Percentiles rank a stretch among this genome's conserved stretches.
phyloP scores from a whole-genome alignment of 768 basidiomycete species.

The Mycena venus region DNA sequence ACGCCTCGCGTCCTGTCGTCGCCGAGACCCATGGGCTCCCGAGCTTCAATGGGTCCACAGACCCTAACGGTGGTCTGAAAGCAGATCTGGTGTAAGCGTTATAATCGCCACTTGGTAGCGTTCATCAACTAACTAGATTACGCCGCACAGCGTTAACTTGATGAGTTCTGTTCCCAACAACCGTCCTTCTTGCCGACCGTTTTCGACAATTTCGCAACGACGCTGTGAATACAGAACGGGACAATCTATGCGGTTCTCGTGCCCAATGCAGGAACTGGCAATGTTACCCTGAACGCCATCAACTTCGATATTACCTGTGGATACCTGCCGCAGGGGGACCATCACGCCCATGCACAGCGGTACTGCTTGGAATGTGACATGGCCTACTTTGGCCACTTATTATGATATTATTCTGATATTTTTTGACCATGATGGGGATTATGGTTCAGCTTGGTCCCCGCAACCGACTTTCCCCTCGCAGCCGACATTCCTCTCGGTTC shows the following conservation, averaged over 20 bases:
- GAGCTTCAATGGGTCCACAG: neutral
- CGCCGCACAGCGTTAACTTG: neutral
- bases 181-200: neutral
- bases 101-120: too few species aligned
- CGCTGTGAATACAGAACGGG: neutral
- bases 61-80: too few species aligned
- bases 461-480: neutral
- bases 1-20: neutral
- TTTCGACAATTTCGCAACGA: neutral
- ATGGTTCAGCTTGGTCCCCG: neutral
- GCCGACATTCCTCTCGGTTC: too few species aligned
- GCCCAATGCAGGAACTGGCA: neutral
- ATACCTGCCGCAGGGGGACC: neutral
- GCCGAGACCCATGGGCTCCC: neutral
- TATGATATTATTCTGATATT: neutral
- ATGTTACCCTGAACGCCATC: neutral
- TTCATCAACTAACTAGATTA: neutral
- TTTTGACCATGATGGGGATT: neutral
- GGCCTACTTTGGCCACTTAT: neutral
- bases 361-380: conserved; percentile 3
- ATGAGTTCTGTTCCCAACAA: neutral
- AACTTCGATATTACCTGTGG: neutral
- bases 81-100: too few species aligned
- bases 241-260: neutral
- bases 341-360: neutral